A percentile compares a stretch with the other conserved stretches of the same genome.
Evolutionary conservation across 2,329 filamentous ascomycete species (phyloP).

Genomic region (Colletotrichum sp.): DNA sequence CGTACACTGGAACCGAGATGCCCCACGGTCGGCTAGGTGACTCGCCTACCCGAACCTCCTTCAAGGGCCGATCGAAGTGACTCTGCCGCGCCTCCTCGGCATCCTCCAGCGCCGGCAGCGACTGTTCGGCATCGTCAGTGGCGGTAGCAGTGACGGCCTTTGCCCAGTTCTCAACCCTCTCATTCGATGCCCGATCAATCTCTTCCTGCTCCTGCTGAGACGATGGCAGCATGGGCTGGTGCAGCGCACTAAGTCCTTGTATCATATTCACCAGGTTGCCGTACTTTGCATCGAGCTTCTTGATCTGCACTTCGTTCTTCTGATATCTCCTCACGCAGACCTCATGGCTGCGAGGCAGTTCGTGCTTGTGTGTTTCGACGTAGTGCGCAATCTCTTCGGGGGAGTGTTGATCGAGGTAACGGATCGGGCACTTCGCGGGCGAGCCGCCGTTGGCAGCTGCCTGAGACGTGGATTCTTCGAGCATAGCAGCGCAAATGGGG

Average conservation of each 20-base stretch:
- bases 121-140: slow-evolving; percentile 41
- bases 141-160: slow-evolving; percentile 68
- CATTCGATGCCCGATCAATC: slow-evolving; percentile 61
- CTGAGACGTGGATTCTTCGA: slow-evolving; percentile 62
- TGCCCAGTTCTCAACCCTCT: slow-evolving; percentile 86
- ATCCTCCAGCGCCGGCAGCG: slow-evolving; percentile 26
- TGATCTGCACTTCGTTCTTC: slow-evolving; percentile 82
- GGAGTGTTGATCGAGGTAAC: slow-evolving; percentile 89
- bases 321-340: slow-evolving; percentile 91
- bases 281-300: slow-evolving; percentile 92
- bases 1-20: slow-evolving; percentile 75
- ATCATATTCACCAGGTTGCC: slow-evolving; percentile 94
- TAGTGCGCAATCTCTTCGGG: slow-evolving; percentile 93
- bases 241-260: slow-evolving; percentile 83
- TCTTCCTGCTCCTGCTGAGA: slow-evolving; percentile 54
- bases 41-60: slow-evolving; percentile 91
- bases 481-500: slow-evolving; percentile 69
- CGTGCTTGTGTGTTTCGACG: slow-evolving; percentile 94
- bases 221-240: slow-evolving; percentile 82
- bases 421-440: slow-evolving; percentile 81
- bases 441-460: slow-evolving; percentile 53
- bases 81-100: slow-evolving; percentile 65
- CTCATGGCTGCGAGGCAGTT: slow-evolving; percentile 91
- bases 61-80: slow-evolving; percentile 83
- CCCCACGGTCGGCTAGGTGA: slow-evolving; percentile 94